Evolutionary conservation across 805 yeast genomes (phyloP).

Genomic region (Yarrowia hollandica): DNA sequence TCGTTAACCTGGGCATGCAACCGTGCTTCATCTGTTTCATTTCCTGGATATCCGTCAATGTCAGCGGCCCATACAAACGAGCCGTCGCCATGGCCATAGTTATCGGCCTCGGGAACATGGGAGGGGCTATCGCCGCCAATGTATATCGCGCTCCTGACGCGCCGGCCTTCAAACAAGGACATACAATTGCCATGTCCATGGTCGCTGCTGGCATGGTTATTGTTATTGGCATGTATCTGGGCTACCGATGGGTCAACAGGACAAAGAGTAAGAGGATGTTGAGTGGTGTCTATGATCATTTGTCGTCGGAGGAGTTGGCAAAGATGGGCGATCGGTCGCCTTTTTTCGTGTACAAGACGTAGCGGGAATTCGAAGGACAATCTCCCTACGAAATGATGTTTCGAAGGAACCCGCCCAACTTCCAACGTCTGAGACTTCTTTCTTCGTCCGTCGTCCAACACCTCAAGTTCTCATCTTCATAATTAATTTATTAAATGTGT

Average conservation of each 20-base stretch:
- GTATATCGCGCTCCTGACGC: constrained; percentile 54
- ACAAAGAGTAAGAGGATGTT: not conserved
- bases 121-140: constrained; percentile 59
- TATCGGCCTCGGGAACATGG: constrained; percentile 65
- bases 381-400: not conserved
- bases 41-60: constrained; percentile 59
- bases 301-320: not conserved
- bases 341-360: not conserved
- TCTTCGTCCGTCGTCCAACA: too few relatives aligned
- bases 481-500: too few relatives aligned
- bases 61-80: constrained; percentile 57
- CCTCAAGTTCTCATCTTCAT: too few relatives aligned
- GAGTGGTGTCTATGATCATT: not conserved
- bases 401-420: too few relatives aligned
- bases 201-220: constrained; percentile 40
- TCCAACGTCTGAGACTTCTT: too few relatives aligned
- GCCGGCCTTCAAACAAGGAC: constrained; percentile 55
- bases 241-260: not conserved
- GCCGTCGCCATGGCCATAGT: constrained; percentile 55
- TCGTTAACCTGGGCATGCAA: constrained; percentile 54
- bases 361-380: too few relatives aligned
- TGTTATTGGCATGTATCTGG: not conserved
- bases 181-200: constrained; percentile 50
- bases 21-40: constrained; percentile 58
- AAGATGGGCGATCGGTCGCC: constrained; percentile 18